Conservation (phyloP, 106 monocot genomes). For the Hemerocallis citrina region DNA sequence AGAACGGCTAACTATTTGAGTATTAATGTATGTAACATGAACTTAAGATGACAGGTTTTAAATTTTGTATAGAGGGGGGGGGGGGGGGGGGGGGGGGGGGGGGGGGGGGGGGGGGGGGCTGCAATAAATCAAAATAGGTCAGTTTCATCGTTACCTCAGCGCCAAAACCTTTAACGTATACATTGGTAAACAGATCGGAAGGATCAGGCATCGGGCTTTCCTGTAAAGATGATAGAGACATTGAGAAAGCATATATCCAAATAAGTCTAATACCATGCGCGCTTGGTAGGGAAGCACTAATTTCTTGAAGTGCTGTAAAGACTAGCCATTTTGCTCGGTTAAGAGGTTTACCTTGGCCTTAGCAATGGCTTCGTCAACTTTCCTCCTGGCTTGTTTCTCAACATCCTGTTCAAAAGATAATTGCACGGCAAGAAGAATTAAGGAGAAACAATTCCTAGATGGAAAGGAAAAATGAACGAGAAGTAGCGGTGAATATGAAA, state of each 20-base stretch:
- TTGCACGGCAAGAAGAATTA: not conserved
- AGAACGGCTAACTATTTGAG: too few species aligned
- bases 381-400: slow-evolving; percentile 61
- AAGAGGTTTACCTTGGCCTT: slow-evolving; percentile 53
- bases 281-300: not conserved
- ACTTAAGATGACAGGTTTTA: not conserved
- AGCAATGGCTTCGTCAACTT: slow-evolving; percentile 76
- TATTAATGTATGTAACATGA: too few species aligned
- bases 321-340: too few species aligned
- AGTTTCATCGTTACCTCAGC: slow-evolving; percentile 33
- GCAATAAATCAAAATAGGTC: not conserved
- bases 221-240: slow-evolving; percentile 21
- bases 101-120: not conserved
- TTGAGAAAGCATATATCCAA: not conserved
- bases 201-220: slow-evolving; percentile 64
- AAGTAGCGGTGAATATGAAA: not conserved
- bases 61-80: not conserved
- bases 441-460: not conserved
- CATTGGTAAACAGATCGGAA: slow-evolving; percentile 60
- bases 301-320: too few species aligned
- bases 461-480: not conserved
- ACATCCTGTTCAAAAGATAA: slow-evolving; percentile 37
- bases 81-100: not conserved
- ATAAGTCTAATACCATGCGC: not conserved
- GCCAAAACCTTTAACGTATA: slow-evolving; percentile 63